Evolutionary conservation across 805 yeast species (phyloP).

Genomic region (Kluyveromyces siamensis): DNA sequence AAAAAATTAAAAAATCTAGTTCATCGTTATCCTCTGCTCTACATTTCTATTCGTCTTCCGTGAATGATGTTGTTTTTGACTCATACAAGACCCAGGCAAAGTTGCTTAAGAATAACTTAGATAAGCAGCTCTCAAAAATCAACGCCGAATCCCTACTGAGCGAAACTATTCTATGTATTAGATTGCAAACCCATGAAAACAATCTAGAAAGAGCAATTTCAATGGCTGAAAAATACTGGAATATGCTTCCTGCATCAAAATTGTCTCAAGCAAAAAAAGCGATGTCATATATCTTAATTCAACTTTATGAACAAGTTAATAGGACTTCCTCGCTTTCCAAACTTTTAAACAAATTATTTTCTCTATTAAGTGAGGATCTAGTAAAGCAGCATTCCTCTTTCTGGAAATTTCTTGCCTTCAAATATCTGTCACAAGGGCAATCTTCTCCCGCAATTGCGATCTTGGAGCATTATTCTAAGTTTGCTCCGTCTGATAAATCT

Average conservation of each 20-base stretch:
- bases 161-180: conserved; percentile 7
- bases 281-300: conserved; percentile 16
- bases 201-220: conserved; percentile 24
- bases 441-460: conserved; percentile 10
- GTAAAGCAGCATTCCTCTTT: conserved; percentile 11
- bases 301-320: conserved; percentile 16
- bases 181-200: conserved; percentile 20
- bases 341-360: conserved; percentile 11
- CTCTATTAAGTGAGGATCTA: not conserved
- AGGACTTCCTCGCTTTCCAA: conserved; percentile 15
- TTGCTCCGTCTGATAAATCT: not conserved
- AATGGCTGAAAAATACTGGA: conserved; percentile 17
- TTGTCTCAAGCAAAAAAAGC: conserved; percentile 4
- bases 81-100: conserved; percentile 24
- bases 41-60: conserved; percentile 14
- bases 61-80: conserved; percentile 18
- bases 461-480: conserved; percentile 4
- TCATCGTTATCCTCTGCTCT: conserved; percentile 17
- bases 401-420: conserved; percentile 25
- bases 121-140: no score
- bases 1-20: conserved; percentile 10
- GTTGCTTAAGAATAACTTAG: conserved; percentile 14
- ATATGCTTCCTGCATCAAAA: conserved; percentile 3
- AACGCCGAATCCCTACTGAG: not conserved
- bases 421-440: conserved; percentile 16